Evolutionary conservation across 2,329 filamentous ascomycete genomes (phyloP).

Genomic region (Ascochyta clinopodiicola): DNA sequence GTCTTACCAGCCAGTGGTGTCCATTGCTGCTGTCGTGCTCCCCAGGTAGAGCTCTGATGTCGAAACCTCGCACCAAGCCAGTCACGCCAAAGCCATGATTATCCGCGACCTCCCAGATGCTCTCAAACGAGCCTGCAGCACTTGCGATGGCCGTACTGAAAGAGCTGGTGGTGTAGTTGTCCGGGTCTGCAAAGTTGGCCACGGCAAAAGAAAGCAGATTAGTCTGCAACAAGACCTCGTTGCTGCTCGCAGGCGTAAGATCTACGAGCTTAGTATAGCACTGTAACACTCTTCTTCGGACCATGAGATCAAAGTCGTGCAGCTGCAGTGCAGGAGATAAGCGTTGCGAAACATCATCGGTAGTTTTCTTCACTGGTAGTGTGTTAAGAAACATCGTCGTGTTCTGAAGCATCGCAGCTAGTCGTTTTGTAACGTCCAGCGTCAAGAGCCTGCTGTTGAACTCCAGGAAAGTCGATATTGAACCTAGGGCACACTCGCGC

Average conservation of each 20-base stretch:
- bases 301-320: slow-evolving; percentile 90
- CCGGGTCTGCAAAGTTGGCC: slow-evolving; percentile 90
- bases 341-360: slow-evolving; percentile 84
- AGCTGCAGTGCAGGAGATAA: slow-evolving; percentile 86
- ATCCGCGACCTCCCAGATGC: slow-evolving; percentile 92
- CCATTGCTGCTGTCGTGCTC: slow-evolving; percentile 53
- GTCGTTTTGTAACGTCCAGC: slow-evolving; percentile 89
- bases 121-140: slow-evolving; percentile 88
- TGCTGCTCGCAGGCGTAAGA: slow-evolving; percentile 82
- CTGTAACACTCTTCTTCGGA: slow-evolving; percentile 88
- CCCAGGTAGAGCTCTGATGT: slow-evolving; percentile 72
- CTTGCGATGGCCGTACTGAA: slow-evolving; percentile 91
- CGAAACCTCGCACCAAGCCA: slow-evolving; percentile 79
- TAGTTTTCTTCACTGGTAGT: slow-evolving; percentile 80
- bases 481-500: slow-evolving; percentile 89
- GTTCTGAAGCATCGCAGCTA: slow-evolving; percentile 93
- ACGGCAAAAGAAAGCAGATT: slow-evolving; percentile 90
- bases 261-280: slow-evolving; percentile 93
- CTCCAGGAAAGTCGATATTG: slow-evolving; percentile 88
- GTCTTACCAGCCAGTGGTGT: slow-evolving; percentile 60
- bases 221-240: slow-evolving; percentile 86
- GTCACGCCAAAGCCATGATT: slow-evolving; percentile 95
- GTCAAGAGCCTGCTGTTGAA: slow-evolving; percentile 93
- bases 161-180: slow-evolving; percentile 83
- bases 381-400: slow-evolving; percentile 89